These are phyloP conservation scores for Lentinus brumalis DNA, from an alignment of 768 basidiomycete species.

Conservation along the genomic window DNA sequence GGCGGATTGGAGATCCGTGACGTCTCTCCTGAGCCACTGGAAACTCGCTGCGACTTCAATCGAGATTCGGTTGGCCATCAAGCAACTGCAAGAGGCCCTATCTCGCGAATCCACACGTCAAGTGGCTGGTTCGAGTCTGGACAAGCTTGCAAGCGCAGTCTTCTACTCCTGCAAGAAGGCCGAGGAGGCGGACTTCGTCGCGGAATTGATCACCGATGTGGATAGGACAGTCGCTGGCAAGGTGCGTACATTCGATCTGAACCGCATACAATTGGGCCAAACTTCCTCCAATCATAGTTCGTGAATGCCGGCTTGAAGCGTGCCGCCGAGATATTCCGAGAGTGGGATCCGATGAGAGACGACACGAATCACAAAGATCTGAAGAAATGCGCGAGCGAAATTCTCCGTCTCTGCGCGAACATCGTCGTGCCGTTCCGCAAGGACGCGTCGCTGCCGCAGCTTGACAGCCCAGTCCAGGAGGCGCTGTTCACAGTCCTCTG, in stretches of 20 bases:
- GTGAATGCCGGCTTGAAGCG: constrained; percentile 73
- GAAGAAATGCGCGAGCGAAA: constrained; percentile 61
- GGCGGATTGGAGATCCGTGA: constrained; percentile 34
- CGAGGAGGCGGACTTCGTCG: constrained; percentile 81
- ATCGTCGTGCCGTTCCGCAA: constrained; percentile 67
- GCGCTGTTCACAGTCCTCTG: constrained; percentile 54
- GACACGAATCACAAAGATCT: constrained; percentile 37
- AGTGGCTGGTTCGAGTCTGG: constrained; percentile 62
- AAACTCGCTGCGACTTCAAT: constrained; percentile 81
- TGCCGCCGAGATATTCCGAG: constrained; percentile 57
- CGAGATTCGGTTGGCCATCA: constrained; percentile 73
- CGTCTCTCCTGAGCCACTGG: constrained; percentile 78
- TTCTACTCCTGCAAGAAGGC: constrained; percentile 75
- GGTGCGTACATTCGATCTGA: constrained; percentile 38
- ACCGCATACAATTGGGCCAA: background rate
- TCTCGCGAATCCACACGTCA: constrained; percentile 52
- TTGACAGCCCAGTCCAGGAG: constrained; percentile 60
- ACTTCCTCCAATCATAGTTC: constrained; percentile 46
- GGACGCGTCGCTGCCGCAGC: constrained; percentile 43
- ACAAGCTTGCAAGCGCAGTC: constrained; percentile 64
- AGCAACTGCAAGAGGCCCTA: constrained; percentile 71
- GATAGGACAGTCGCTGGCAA: constrained; percentile 67
- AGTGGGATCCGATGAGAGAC: constrained; percentile 27
- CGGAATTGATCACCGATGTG: constrained; percentile 77
- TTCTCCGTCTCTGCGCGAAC: constrained; percentile 68